Evolutionary conservation across 1,284 basidiomycete genomes (phyloP), one percentile per base, ranked within the genome.

Genomic region (Kalmanozyma brasiliensis): DNA sequence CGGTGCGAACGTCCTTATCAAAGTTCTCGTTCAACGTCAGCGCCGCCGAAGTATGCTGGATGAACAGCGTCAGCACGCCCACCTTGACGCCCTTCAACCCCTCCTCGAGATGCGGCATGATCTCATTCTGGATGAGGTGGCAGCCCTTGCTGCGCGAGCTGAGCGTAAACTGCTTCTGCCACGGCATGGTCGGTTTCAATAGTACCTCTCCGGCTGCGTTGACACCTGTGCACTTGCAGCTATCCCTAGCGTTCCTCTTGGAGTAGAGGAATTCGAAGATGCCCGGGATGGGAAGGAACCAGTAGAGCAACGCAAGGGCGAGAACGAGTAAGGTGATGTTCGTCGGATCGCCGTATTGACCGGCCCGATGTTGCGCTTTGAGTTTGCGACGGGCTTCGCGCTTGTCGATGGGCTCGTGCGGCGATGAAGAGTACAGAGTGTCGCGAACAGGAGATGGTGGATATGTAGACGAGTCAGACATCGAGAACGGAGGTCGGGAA

Each of bases 21-120:
- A 83, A 91, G 79, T 93, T 93, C 83, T 93, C 91, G 83, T 94
- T 93, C 66, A 95, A 85, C 0, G 91, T 93, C 74, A 96, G 84
- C 1, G 90, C 93, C 23, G 92, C 92, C 42, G 91, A 92, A 2
- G 93, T 96, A 82, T 96, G 93, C 82, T 94, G 88, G 76, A 92
- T 93, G 77, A 83, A 83, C 30, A 85, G 75, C 37, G 82, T 84
- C 48, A 85, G 80, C 19, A 84, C 79, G 14, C 78, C 76, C 7
- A 60, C 23, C 49, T 72, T 67, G 43, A 65, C 52, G 19, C 49
- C 60, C 65, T 87, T 85, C 44, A 97, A 82, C 0, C 93, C 93
- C 41, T 89, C 86, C 58, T 86, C 84, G 67, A 94, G 89, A 46
- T 93, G 88, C 7, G 82, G 76, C 38, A 89, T 74, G 14, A 97